Evolutionary conservation across 352 stramenopile genomes (phyloP).

Genomic region (Phytopythium montanum): DNA sequence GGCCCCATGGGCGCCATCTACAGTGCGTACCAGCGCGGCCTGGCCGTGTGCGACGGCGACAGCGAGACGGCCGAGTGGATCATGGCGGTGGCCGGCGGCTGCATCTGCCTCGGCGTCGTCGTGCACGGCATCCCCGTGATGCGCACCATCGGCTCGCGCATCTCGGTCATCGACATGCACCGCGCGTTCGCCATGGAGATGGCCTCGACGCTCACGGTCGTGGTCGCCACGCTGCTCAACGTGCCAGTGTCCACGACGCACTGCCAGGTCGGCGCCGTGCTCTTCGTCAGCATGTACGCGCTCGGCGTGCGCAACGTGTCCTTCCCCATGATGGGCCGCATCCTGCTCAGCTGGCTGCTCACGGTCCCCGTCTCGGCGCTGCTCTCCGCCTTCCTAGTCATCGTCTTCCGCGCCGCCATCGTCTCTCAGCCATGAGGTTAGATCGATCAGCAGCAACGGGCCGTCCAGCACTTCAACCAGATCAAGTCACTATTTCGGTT

Average conservation of each 20-base stretch:
- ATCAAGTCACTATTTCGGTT: too few relatives aligned
- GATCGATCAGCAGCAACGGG: too few relatives aligned
- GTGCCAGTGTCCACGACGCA: conserved; percentile 59
- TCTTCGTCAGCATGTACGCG: conserved; percentile 35
- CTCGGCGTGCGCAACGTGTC: conserved; percentile 22
- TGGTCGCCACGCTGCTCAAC: conserved; percentile 38
- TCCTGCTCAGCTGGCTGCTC: conserved; percentile 24
- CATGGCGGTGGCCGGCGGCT: conserved; percentile 47
- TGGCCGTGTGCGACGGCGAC: conserved; percentile 10
- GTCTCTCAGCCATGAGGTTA: not conserved
- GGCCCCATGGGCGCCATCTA: conserved; percentile 56
- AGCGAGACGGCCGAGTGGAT: conserved; percentile 44
- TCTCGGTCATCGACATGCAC: conserved; percentile 47
- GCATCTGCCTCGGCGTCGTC: conserved; percentile 36
- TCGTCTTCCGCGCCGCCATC: conserved; percentile 14
- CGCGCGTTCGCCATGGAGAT: conserved; percentile 73
- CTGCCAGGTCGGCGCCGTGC: conserved; percentile 56
- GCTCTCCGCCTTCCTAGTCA: conserved; percentile 13
- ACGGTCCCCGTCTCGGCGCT: conserved; percentile 23
- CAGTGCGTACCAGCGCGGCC: conserved; percentile 42
- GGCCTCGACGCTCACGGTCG: conserved; percentile 51
- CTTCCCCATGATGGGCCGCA: conserved; percentile 18
- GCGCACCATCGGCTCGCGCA: conserved; percentile 39
- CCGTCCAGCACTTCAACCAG: not conserved
- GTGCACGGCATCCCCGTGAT: conserved; percentile 71